Conservation (phyloP, 2,329 filamentous ascomycete genomes). For the Sporothrix schenckii region DNA sequence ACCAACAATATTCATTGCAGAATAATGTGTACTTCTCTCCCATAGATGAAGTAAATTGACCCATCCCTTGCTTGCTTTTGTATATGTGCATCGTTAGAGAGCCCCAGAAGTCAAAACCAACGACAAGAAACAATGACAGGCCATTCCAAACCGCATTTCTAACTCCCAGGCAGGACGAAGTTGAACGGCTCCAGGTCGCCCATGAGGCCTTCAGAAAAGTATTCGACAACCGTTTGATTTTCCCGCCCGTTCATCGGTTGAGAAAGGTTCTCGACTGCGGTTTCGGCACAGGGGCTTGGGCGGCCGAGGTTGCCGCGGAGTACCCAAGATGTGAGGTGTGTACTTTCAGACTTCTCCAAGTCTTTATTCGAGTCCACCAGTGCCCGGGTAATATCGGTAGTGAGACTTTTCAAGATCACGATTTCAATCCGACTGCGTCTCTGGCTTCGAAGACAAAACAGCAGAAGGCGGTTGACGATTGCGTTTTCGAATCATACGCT, state of each 20-base stretch:
- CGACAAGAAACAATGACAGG: background rate
- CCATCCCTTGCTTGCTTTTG: background rate
- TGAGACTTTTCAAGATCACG: background rate
- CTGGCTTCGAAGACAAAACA: background rate
- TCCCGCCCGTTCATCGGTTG: slow-evolving; percentile 64
- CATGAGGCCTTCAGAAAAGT: slow-evolving; percentile 64
- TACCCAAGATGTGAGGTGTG: slow-evolving; percentile 66
- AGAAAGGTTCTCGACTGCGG: slow-evolving; percentile 71
- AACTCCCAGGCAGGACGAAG: slow-evolving; percentile 61
- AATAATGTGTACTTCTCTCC: slow-evolving; percentile 69
- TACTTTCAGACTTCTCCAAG: background rate
- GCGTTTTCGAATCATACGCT: background rate
- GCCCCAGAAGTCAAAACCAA: too few relatives aligned
- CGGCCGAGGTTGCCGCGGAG: slow-evolving; percentile 66
- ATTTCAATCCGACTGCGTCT: background rate
- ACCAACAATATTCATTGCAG: slow-evolving; percentile 67
- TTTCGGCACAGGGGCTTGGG: slow-evolving; percentile 72
- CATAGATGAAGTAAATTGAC: slow-evolving; percentile 65
- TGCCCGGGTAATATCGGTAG: background rate
- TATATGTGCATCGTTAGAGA: background rate
- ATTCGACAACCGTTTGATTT: slow-evolving; percentile 69
- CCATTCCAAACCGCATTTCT: background rate
- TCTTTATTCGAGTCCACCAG: background rate
- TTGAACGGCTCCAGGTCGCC: slow-evolving; percentile 64
- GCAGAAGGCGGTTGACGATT: background rate